Base-by-base conservation (phyloP, 805 yeast genomes). In the Candida koratica region DNA sequence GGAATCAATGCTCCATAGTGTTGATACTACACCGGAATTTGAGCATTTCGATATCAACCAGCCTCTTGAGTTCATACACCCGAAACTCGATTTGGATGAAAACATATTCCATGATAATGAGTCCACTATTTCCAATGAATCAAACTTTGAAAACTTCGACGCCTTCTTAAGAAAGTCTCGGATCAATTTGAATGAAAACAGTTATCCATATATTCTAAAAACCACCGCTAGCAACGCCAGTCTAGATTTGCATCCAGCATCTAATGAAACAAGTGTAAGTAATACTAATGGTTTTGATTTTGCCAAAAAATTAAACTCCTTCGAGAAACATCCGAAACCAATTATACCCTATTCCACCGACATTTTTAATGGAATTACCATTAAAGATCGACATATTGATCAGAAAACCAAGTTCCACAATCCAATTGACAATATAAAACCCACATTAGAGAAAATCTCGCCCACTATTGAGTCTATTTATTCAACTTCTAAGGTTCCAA, bases 391-490 rank as follows among this genome's bases (percentile, higher is more conserved):
- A 12, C 33, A 28, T 17, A n/a, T 28, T 5, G 20, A 12, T 6
- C 37, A 34, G 6, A 25, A 18, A 11, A 15, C 22, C 13, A 56
- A 56, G 34, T 64, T 64, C 43, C 69, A 64, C 37, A 65, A 65
- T 39, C 71, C 71, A 0, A 57, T 56, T 8, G 58, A 52, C 13
- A 54, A 44, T 28, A 51, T 61, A 12, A 49, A 48, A 14, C 35
- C 49, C 4, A 28, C 43, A 3, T 34, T 47, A 6, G 44, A 47
- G 24, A 27, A 40, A 4, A 50, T 48, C 3, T 36, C 51, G 12
- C 61, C 69, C n/a, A 61, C 67, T 2, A 51, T 61, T 10, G 67
- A 60, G 34, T 44, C 58, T 10, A 51, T 58, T 6, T 53, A 56
- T 39, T 60, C 49, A 4, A 25, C 28, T 4, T 26, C 16, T 15